Conservation (phyloP, 495 filamentous ascomycete genomes). For the Lindgomyces ingoldianus region DNA sequence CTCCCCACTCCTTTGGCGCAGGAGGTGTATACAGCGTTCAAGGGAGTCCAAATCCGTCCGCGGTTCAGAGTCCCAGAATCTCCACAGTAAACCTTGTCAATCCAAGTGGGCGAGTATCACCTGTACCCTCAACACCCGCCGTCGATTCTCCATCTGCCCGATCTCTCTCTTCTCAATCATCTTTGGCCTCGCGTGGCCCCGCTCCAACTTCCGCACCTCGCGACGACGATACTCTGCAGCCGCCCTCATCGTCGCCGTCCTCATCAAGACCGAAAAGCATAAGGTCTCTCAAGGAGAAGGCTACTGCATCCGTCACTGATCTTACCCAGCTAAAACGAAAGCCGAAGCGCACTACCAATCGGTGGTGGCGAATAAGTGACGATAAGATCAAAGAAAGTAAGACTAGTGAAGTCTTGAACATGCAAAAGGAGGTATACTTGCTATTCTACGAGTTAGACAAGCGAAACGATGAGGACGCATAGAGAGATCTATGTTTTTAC, state of each 20-base stretch:
- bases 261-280: conserved; percentile 20
- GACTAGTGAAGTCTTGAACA: conserved; percentile 83
- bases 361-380: conserved; percentile 98
- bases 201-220: conserved; percentile 46
- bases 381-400: conserved; percentile 94
- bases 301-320: conserved; percentile 32
- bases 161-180: conserved; percentile 50
- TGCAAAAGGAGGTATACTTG: conserved; percentile 95
- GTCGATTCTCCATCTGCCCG: conserved; percentile 48
- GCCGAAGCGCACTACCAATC: conserved; percentile 60
- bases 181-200: conserved; percentile 25
- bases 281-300: conserved; percentile 37
- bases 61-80: conserved; percentile 40
- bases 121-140: conserved; percentile 5
- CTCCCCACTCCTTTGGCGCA: conserved; percentile 71
- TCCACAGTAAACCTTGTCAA: conserved; percentile 29
- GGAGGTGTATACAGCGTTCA: conserved; percentile 67
- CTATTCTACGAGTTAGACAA: conserved; percentile 89
- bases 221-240: conserved; percentile 35
- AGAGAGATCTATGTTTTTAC: background rate
- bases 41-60: conserved; percentile 53
- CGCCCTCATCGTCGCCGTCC: conserved; percentile 9
- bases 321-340: conserved; percentile 50
- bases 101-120: conserved; percentile 18
- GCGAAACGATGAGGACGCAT: background rate